Conservation (phyloP, 139 green algal genomes). For the Penium margaritaceum region DNA sequence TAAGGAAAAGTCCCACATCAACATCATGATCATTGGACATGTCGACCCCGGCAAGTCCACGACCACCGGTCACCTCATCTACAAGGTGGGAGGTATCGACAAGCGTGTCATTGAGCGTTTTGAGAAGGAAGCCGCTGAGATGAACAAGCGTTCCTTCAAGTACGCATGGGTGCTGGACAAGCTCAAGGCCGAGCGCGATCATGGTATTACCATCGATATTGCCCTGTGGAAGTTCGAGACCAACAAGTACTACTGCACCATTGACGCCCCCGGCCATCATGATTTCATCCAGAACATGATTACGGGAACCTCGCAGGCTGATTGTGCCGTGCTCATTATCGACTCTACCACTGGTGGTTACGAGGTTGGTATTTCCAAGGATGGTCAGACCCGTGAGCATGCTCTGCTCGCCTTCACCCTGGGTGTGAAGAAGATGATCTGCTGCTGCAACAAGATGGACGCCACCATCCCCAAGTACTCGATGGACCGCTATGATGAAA, state of each 20-base stretch:
- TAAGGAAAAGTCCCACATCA: constrained; percentile 58
- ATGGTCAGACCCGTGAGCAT: constrained; percentile 99
- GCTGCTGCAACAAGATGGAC: constrained; percentile 65
- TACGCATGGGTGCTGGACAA: constrained; percentile 89
- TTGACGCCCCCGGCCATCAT: constrained; percentile 71
- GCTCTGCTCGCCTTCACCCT: constrained; percentile 92
- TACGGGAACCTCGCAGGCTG: constrained; percentile 64
- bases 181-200: constrained; percentile 74
- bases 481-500: constrained; percentile 88
- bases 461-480: constrained; percentile 82
- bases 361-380: constrained; percentile 50
- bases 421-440: constrained; percentile 95
- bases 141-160: constrained; percentile 86
- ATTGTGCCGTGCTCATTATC: constrained; percentile 79
- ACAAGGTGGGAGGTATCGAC: constrained; percentile 95
- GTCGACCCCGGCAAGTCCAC: constrained; percentile 96
- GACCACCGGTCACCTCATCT: constrained; percentile 91
- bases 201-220: constrained; percentile 72
- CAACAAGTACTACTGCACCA: constrained; percentile 95
- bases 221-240: constrained; percentile 99
- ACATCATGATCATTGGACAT: constrained; percentile 69
- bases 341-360: constrained; percentile 65
- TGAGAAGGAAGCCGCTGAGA: constrained; percentile 76
- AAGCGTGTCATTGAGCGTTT: constrained; percentile 95
- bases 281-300: constrained; percentile 99